Evolutionary conservation across 176 grass and related monocot species (phyloP), one percentile per base, ranked within the genome.

Genomic region (Cenchrus purpureus): DNA sequence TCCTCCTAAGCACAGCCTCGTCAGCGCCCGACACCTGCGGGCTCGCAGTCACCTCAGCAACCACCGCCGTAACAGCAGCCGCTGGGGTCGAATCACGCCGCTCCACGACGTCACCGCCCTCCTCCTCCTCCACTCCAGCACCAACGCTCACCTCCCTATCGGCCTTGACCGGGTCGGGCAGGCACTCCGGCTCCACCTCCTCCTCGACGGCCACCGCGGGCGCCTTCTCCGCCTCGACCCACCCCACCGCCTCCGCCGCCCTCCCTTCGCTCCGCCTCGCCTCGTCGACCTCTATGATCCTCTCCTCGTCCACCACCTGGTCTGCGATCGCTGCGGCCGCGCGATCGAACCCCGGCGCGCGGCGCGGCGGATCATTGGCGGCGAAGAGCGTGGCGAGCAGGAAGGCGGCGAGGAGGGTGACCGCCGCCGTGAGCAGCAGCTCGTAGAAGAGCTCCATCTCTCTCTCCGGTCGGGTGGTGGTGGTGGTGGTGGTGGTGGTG

Each of bases 381-480:
- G 83, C 71, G 65, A 95, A 51, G 67, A 95, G 66, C 80, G 84
- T 91, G 80, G 86, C 86, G 45, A 95, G 91, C 71, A 93, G 76
- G 89, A 87, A 77, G 68, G 94, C 88, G 25, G 88, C 80, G 86
- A 95, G 73, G 49, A 95, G 82, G 76, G 94, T 83, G 81, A 84
- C 78, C 76, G 31, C 85, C 32, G 86, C 94, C 46, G 91, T 93
- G 86, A 95, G 79, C 58, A 95, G 76, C 71, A 95, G 91, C 88
- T 95, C 91, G 88, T 67, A 85, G 42, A 95, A 50, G 19, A 93
- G 83, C 54, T 88, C 88, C 94, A 95, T 95, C 83, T 86, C 53
- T 28, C 49, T 12, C 49, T 11, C 9, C 9, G 48, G 48, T 25
- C 25, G 25, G 25, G 25, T 25, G 25, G 25, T 25, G 25, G 25